Evolutionary conservation across 306 rosid species (phyloP), one percentile per base, ranked within the genome.

Genomic region (Adenanthera pavonina): DNA sequence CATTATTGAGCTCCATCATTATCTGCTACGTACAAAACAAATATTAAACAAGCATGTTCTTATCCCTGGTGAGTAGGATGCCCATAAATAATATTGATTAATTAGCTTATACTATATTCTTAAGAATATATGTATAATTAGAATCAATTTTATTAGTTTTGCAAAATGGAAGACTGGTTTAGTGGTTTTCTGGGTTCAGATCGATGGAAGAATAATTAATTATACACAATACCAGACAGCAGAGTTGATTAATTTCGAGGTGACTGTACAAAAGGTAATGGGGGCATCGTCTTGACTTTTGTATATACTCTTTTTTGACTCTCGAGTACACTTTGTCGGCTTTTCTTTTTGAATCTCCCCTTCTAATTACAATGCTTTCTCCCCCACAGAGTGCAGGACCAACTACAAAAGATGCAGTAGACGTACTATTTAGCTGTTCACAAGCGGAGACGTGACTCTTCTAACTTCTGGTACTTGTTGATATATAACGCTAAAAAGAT

Each of bases 1-100:
- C 69, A 66, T 72, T 57, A 74, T 67, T 74, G 74, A 68, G 16
- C 34, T 47, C 73, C 4, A 68, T 68, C 11, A 36, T 65, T 65
- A 16, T 64, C 48, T 36, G 25, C 41, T 2, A 12, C 17, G 16
- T 61, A 13, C 68, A 61, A 12, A 20, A 16, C 3, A 9, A 25
- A 25, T 2, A 49, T 11, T 46, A 46, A 7, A 46, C 49, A 5
- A 5, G 3, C 25, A n/a, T n/a, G 61, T 54, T 51, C 17, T 14
- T 51, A 51, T 51, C 17, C 43, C 30, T 25, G 30, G 30, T 25
- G 30, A 25, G 30, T 25, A 25, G 30, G 30, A 41, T 41, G 46
- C 46, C 6, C 7, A 41, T 41, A 41, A 41, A 41, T 41, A 41
- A 41, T 41, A 41, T 3, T 41, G 7, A 41, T 41, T 6, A 2